Evolutionary conservation across 2,329 filamentous ascomycete genomes (phyloP).

Genomic region (Xylariales sp.): DNA sequence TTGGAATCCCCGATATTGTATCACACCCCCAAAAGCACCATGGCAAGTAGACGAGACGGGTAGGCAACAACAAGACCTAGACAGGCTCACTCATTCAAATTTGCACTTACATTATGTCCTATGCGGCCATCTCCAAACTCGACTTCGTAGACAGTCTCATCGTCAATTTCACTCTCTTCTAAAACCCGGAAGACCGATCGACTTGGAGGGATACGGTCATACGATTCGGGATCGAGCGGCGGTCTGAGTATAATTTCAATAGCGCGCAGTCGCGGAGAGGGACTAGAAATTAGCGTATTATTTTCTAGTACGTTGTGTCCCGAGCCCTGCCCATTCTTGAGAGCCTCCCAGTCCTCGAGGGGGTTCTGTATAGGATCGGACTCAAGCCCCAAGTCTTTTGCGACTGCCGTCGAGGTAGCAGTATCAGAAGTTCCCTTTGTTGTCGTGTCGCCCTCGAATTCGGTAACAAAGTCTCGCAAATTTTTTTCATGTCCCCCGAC

Average conservation of each 20-base stretch:
- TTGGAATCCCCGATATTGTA: neutral
- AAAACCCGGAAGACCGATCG: slow-evolving; percentile 54
- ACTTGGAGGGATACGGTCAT: slow-evolving; percentile 49
- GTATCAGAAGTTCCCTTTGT: neutral
- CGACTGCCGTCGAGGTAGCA: neutral
- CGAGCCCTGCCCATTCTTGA: neutral
- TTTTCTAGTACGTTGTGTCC: slow-evolving; percentile 1
- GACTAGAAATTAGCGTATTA: neutral
- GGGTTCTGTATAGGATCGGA: neutral
- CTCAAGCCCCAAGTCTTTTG: slow-evolving; percentile 4
- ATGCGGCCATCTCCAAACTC: slow-evolving; percentile 61
- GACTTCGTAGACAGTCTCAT: slow-evolving; percentile 51
- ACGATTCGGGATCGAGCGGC: slow-evolving; percentile 43
- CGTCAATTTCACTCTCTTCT: slow-evolving; percentile 46
- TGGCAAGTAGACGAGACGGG: neutral
- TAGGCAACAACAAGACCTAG: neutral
- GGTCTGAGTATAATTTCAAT: slow-evolving; percentile 49
- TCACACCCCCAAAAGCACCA: neutral
- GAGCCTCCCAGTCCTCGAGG: slow-evolving; percentile 11
- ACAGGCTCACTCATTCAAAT: neutral
- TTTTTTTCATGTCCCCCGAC: neutral
- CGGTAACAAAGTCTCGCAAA: neutral
- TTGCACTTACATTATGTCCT: slow-evolving; percentile 56
- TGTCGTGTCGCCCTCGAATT: neutral
- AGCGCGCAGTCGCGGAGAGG: slow-evolving; percentile 31